Base-by-base conservation (phyloP, 2,329 filamentous ascomycete species). In the Apiospora saccharicola region DNA sequence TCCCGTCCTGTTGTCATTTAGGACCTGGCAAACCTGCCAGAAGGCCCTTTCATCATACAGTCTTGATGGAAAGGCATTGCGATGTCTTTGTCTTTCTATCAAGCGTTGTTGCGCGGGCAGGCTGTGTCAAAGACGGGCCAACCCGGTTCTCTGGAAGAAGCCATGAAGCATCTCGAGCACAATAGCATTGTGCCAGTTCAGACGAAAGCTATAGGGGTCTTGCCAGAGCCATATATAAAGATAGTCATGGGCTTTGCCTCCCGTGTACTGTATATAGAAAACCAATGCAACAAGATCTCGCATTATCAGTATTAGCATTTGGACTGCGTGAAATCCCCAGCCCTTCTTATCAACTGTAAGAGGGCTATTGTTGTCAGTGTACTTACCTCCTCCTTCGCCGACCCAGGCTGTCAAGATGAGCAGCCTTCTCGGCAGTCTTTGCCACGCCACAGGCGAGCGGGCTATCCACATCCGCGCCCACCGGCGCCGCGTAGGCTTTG, bases 401-500 rank as follows among this genome's bases (percentile, higher is more conserved):
- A 41, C 8, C 12, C 30, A 37, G 19, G 22, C 24, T 41, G 34
- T 26, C 30, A 64, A n/a, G 3, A 64, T 64, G 57, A 2, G 57
- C 22, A 64, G 12, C 19, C 34, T 64, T 41, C 34, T 64, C 34
- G 30, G 57, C 57, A 13, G 34, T 8, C 34, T 64, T 14, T 41
- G 57, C 22, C 30, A n/a, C 57, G 34, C 12, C 34, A 10, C 8
- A 34, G 57, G 57, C 30, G 8, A 41, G 16, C 34, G 34, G 34
- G 22, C 30, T 19, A n/a, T 64, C 57, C 57, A 64, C 57, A 64
- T 64, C 34, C 57, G 57, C 19, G 57, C 57, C 57, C 53, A 61
- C 53, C 53, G 30, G 53, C 53, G 53, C 53, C 30, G 30, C 53
- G 10, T 61, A 61, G 53, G 53, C 53, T 34, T 30, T 14, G 14